These are phyloP conservation scores for Candida orba DNA, from an alignment of 805 yeast species.

Conservation along the genomic window DNA sequence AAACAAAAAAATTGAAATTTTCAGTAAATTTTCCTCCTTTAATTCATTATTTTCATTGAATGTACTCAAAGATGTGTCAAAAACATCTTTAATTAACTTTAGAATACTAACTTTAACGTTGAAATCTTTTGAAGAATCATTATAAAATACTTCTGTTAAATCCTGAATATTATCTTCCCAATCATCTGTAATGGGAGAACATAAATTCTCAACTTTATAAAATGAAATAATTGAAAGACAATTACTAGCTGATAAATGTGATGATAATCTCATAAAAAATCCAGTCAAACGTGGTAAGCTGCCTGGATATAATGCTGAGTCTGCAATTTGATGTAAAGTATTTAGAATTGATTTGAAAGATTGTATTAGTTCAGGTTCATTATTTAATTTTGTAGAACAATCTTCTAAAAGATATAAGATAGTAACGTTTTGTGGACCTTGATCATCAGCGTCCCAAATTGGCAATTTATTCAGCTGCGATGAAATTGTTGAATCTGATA, in stretches of 20 bases:
- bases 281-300: slow-evolving; percentile 35
- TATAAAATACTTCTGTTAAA: slow-evolving; percentile 40
- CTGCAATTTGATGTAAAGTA: slow-evolving; percentile 28
- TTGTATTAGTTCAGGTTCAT: slow-evolving; percentile 24
- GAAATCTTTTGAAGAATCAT: slow-evolving; percentile 16
- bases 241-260: slow-evolving; percentile 29
- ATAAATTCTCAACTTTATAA: slow-evolving; percentile 42
- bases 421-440: slow-evolving; percentile 14
- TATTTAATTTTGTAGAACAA: slow-evolving; percentile 18
- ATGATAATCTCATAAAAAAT: slow-evolving; percentile 33
- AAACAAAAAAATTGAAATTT: slow-evolving; percentile 12
- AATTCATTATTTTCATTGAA: slow-evolving; percentile 5
- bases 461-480: slow-evolving; percentile 31
- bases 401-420: slow-evolving; percentile 14
- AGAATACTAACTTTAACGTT: slow-evolving; percentile 29
- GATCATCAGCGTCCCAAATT: slow-evolving; percentile 29
- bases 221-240: slow-evolving; percentile 39
- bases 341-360: slow-evolving; percentile 28
- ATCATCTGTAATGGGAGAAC: slow-evolving; percentile 43
- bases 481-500: slow-evolving; percentile 25
- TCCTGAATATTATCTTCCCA: slow-evolving; percentile 44
- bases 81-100: slow-evolving; percentile 19
- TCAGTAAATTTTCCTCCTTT: slow-evolving; percentile 10
- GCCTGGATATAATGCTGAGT: slow-evolving; percentile 30
- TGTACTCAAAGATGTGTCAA: slow-evolving; percentile 16